Percentiles rank a stretch among this genome's conserved stretches.
These are phyloP conservation scores for Isatis lusitanica DNA, from an alignment of 441 rosid genomes.

Conservation along the genomic window DNA sequence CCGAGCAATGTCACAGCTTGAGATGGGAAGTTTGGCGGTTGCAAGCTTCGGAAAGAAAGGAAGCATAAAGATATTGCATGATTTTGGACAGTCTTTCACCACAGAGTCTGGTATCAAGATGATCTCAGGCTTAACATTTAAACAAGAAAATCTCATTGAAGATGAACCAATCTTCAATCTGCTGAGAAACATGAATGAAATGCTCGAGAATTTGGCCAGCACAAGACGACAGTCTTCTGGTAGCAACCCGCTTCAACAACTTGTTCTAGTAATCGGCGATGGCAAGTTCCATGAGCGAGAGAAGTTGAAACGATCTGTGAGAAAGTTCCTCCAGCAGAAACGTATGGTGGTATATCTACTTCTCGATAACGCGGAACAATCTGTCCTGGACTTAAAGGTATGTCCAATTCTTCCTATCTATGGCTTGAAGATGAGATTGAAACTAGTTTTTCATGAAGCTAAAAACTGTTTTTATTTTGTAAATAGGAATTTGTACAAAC, in stretches of 20 bases:
- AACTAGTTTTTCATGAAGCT: neutral
- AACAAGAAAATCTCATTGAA: slow-evolving; percentile 82
- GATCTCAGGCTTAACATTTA: slow-evolving; percentile 81
- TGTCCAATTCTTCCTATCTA: neutral
- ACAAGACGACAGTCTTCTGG: slow-evolving; percentile 81
- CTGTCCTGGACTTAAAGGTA: slow-evolving; percentile 78
- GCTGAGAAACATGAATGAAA: slow-evolving; percentile 60
- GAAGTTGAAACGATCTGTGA: slow-evolving; percentile 62
- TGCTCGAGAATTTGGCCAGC: slow-evolving; percentile 70
- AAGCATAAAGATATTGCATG: slow-evolving; percentile 76
- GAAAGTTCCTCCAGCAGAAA: slow-evolving; percentile 74
- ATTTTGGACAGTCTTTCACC: slow-evolving; percentile 86
- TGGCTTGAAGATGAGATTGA: neutral
- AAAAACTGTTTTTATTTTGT: neutral
- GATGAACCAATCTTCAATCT: slow-evolving; percentile 89
- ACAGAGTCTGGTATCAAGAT: slow-evolving; percentile 89
- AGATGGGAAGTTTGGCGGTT: slow-evolving; percentile 93
- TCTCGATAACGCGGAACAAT: slow-evolving; percentile 71
- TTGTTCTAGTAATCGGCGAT: slow-evolving; percentile 88
- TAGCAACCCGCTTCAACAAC: slow-evolving; percentile 94
- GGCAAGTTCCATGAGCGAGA: slow-evolving; percentile 96
- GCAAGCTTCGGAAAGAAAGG: slow-evolving; percentile 93
- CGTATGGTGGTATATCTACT: slow-evolving; percentile 96
- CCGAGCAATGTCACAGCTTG: slow-evolving; percentile 92
- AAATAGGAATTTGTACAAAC: slow-evolving; percentile 54